A percentile compares a stretch with the other conserved stretches of the same genome.
Conservation (phyloP, 768 basidiomycete species). For the Russula abietina region DNA sequence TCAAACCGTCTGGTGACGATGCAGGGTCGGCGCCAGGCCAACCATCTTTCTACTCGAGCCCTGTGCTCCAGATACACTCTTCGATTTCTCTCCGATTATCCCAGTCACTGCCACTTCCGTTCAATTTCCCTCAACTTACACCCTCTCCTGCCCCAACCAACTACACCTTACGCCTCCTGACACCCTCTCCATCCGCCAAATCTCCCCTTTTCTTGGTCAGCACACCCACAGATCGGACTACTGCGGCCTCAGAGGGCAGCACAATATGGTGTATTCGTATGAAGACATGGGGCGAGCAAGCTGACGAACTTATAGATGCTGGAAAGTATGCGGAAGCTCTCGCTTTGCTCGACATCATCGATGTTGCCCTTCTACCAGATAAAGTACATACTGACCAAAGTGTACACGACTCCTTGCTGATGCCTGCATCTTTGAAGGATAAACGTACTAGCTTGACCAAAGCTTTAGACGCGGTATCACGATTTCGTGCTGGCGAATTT, state of each 20-base stretch:
- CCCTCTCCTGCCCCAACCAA: slow-evolving; percentile 32
- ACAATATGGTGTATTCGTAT: slow-evolving; percentile 71
- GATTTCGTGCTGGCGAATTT: slow-evolving; percentile 64
- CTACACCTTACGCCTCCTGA: slow-evolving; percentile 58
- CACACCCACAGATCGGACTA: slow-evolving; percentile 66
- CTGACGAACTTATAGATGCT: slow-evolving; percentile 71
- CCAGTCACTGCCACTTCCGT: slow-evolving; percentile 63
- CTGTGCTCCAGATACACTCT: slow-evolving; percentile 65
- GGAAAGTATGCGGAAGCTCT: slow-evolving; percentile 75
- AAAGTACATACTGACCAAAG: slow-evolving; percentile 40
- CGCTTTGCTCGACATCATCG: slow-evolving; percentile 66
- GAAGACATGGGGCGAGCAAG: slow-evolving; percentile 70
- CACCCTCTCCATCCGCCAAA: slow-evolving; percentile 46
- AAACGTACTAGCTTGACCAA: slow-evolving; percentile 54
- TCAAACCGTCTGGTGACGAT: slow-evolving; percentile 28
- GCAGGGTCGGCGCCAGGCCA: slow-evolving; percentile 29
- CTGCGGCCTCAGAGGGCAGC: slow-evolving; percentile 63
- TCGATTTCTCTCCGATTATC: slow-evolving; percentile 55
- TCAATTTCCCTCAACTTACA: slow-evolving; percentile 34
- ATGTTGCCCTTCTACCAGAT: slow-evolving; percentile 52
- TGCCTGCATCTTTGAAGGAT: slow-evolving; percentile 36
- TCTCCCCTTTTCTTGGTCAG: slow-evolving; percentile 58
- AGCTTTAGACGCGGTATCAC: slow-evolving; percentile 70
- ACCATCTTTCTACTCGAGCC: slow-evolving; percentile 44
- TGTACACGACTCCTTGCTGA: background rate